phyloP scores from a whole-genome alignment of 495 filamentous ascomycete species.

The Lepidopterella palustris region DNA sequence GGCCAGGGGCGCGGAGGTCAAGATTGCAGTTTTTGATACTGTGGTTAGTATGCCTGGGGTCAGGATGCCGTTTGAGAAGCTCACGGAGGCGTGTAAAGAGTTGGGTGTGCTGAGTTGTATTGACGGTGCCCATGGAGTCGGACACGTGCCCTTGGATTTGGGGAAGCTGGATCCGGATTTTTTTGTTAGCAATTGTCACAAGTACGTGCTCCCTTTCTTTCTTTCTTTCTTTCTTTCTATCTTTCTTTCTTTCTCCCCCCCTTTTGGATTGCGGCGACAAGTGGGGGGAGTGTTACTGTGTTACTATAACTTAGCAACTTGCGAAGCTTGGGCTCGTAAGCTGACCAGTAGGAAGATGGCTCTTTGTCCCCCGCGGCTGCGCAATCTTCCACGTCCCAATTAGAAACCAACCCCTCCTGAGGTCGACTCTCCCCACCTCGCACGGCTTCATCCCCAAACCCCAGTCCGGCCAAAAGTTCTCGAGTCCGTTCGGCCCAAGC shows the following conservation, averaged over 20 bases:
- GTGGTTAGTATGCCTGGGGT: constrained; percentile 70
- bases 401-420: constrained; percentile 66
- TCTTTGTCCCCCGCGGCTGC: constrained; percentile 72
- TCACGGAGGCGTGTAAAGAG: constrained; percentile 57
- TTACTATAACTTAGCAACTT: too few relatives aligned
- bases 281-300: too few relatives aligned
- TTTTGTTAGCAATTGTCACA: constrained; percentile 77
- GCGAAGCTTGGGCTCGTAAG: not conserved
- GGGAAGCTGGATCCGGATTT: constrained; percentile 66
- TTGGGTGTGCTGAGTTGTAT: constrained; percentile 57
- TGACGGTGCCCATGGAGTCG: constrained; percentile 80
- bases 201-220: constrained; percentile 42
- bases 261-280: too few relatives aligned
- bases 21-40: constrained; percentile 70
- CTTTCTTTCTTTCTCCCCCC: not conserved
- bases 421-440: constrained; percentile 69
- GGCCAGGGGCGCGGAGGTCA: constrained; percentile 29
- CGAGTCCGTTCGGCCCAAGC: constrained; percentile 45
- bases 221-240: not conserved
- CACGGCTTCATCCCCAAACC: constrained; percentile 46
- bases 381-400: constrained; percentile 72
- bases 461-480: constrained; percentile 51
- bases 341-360: constrained; percentile 52
- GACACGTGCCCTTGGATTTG: constrained; percentile 66
- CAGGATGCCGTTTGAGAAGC: constrained; percentile 65